Evolutionary conservation across 2,329 filamentous ascomycete genomes (phyloP), one percentile per base, ranked within the genome.

Genomic region (Corynespora cassiicola): DNA sequence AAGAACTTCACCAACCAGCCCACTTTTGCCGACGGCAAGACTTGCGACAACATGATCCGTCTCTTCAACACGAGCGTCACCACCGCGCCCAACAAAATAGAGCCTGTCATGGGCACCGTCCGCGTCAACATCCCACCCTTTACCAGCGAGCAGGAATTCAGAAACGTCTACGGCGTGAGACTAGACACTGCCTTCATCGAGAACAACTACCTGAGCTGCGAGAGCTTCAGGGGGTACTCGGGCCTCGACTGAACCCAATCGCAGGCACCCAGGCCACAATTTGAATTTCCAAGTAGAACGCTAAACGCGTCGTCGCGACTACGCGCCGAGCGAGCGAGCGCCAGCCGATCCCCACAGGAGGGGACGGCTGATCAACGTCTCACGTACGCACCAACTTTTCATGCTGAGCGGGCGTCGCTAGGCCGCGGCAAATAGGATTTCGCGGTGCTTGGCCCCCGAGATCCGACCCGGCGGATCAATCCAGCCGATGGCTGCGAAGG

Each of bases 1-100:
- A 55, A 57, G 15, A 80, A 79, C 53, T 63, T 78, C 29, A 80
- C 78, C 3, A 81, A 81, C 52, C 79, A 82, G 55, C 76, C 77
- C 2, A 66, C 65, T 4, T 77, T 77, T 42, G 68, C 65, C 7
- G 62, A 73, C 32, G 63, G 63, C 7, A 55, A 60, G 27, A 49
- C 56, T 0, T 78, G 75, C 56, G 73, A 77, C 33, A 68, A 73
- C 21, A 71, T 74, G 58, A 61, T 70, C 9, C 60, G 71, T 9
- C 41, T 76, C 8, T 78, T 73, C 57, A 71, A 77, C 45, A 76
- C 75, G 0, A 63, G 66, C 1, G 56, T 77, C 3, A 70, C 73
- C 0, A 58, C 59, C 0, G 56, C 52, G 2, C 42, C 47, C 0
- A 62, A 67, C 18, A 32, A 41, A 1, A 67, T 71, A 2, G 56